phyloP scores from a whole-genome alignment of 2,329 filamentous ascomycete genomes.

The Aspergillus sp. region DNA sequence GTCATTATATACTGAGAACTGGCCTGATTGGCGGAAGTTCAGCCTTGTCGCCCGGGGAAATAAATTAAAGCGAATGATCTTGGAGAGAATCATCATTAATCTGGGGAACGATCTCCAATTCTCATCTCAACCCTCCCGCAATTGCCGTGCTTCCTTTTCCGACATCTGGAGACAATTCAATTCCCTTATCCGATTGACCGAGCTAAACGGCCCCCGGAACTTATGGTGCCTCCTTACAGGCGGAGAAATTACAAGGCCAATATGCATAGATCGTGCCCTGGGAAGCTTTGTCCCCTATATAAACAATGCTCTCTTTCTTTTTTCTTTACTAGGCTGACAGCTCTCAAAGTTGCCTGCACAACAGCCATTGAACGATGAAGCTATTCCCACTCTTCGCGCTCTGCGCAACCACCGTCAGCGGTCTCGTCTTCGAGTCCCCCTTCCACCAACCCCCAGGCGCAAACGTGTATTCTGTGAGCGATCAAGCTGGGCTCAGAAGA shows the following conservation, averaged over 20 bases:
- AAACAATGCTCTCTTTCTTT: neutral
- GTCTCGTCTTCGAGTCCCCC: constrained; percentile 18
- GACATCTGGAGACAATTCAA: neutral
- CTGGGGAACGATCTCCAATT: constrained; percentile 2
- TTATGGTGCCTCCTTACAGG: neutral
- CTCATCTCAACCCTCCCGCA: neutral
- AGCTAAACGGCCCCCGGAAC: neutral
- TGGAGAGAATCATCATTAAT: neutral
- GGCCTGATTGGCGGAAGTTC: constrained; percentile 8
- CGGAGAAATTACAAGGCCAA: constrained; percentile 1
- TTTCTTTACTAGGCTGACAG: neutral
- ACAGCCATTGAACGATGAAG: constrained; percentile 20
- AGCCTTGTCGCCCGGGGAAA: neutral
- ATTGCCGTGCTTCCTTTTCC: neutral
- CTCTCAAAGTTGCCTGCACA: neutral
- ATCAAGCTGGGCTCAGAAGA: constrained; percentile 18
- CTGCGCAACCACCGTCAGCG: constrained; percentile 17
- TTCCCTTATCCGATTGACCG: neutral
- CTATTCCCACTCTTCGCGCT: constrained; percentile 23
- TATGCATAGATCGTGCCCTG: no score
- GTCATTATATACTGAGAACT: neutral
- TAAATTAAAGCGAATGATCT: neutral
- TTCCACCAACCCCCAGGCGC: constrained; percentile 21
- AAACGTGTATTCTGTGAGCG: constrained; percentile 23
- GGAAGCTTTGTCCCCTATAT: neutral